Percentiles rank a stretch among this genome's conserved stretches.
Evolutionary conservation across 345 rosid species (phyloP).

Genomic region (Brassica juncea): DNA sequence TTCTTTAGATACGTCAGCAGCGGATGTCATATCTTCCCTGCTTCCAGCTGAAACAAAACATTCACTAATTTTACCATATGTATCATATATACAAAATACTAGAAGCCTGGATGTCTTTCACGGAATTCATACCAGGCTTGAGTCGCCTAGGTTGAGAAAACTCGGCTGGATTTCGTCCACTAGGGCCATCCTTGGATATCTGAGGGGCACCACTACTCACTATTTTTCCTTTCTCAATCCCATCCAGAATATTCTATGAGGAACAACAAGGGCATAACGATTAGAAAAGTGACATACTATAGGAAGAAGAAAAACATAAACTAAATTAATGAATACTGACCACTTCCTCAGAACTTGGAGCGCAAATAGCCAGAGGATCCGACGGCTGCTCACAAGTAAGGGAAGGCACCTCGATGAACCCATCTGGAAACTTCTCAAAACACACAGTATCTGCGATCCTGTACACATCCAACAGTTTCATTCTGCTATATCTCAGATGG

Average conservation of each 20-base stretch:
- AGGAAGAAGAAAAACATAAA: constrained; percentile 21
- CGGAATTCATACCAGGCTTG: constrained; percentile 57
- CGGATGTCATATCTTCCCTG: constrained; percentile 58
- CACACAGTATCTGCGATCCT: constrained; percentile 60
- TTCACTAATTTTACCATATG: constrained; percentile 27
- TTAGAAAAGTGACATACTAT: constrained; percentile 27
- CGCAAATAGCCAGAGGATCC: constrained; percentile 80
- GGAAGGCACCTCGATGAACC: constrained; percentile 64
- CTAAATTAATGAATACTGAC: constrained; percentile 41
- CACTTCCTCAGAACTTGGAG: constrained; percentile 78
- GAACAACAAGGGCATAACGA: constrained; percentile 14
- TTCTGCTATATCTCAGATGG: constrained; percentile 70
- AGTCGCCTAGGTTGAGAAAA: constrained; percentile 55
- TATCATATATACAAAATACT: constrained; percentile 4
- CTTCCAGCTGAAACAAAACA: constrained; percentile 58
- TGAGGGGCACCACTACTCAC: constrained; percentile 85
- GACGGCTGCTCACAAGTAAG: constrained; percentile 68
- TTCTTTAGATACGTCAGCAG: constrained; percentile 54
- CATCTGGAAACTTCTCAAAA: constrained; percentile 47
- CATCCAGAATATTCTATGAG: constrained; percentile 67
- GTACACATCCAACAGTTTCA: constrained; percentile 74
- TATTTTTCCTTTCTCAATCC: constrained; percentile 79
- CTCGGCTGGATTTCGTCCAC: constrained; percentile 53
- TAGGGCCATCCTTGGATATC: constrained; percentile 64
- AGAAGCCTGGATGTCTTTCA: constrained; percentile 24